Conservation (phyloP, 371 early-diverging fungal species). For the Mortierella sp. region DNA sequence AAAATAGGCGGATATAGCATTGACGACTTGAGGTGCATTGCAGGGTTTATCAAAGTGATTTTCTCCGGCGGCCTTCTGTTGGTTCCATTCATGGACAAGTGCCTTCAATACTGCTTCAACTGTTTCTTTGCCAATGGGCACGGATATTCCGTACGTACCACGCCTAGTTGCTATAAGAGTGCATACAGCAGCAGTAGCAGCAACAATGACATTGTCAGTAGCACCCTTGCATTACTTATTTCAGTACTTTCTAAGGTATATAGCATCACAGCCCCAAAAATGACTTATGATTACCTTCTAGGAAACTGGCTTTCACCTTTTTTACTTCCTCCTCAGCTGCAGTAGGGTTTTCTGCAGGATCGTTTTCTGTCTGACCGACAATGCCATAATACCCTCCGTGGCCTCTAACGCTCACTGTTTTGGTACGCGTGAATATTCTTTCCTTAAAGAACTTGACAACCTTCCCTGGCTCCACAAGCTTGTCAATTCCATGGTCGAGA, state of each 20-base stretch:
- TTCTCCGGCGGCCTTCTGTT: neutral
- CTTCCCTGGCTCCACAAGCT: neutral
- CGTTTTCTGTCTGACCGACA: neutral
- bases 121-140: neutral
- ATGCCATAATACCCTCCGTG: neutral
- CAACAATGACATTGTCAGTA: neutral
- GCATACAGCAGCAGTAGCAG: neutral
- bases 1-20: neutral
- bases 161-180: neutral
- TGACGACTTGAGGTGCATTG: neutral
- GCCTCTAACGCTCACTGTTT: neutral
- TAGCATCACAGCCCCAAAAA: no score
- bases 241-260: no score
- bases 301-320: neutral
- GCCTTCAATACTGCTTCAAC: neutral
- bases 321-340: neutral
- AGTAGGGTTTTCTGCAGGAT: neutral
- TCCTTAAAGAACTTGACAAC: neutral
- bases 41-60: neutral
- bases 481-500: neutral
- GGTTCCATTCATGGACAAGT: neutral
- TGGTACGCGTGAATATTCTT: neutral
- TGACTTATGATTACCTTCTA: neutral
- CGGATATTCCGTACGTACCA: neutral
- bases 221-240: neutral